phyloP scores from a whole-genome alignment of 2,329 filamentous ascomycete genomes.

The Claviceps fusiformis region DNA sequence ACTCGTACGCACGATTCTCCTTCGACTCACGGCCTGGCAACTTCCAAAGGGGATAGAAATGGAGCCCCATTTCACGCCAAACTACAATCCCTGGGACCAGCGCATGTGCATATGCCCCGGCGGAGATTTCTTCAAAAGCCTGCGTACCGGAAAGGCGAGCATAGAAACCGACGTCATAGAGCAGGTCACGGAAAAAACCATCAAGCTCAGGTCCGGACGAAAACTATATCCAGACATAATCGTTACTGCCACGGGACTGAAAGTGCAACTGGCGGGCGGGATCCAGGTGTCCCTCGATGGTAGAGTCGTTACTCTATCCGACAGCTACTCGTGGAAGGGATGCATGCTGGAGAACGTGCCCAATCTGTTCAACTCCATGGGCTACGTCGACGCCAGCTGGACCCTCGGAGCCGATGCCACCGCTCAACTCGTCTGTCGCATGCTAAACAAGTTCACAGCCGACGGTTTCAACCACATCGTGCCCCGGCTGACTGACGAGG shows the following conservation, averaged over 20 bases:
- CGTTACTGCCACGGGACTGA: slow-evolving; percentile 51
- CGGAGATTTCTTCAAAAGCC: slow-evolving; percentile 35
- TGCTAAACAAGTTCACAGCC: background rate
- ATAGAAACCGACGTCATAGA: slow-evolving; percentile 36
- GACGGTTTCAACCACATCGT: background rate
- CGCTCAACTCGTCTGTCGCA: slow-evolving; percentile 4
- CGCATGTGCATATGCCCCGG: slow-evolving; percentile 51
- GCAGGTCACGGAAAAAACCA: slow-evolving; percentile 29
- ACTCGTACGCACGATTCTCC: slow-evolving; percentile 32
- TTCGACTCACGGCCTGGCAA: slow-evolving; percentile 24
- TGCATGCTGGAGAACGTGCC: slow-evolving; percentile 50
- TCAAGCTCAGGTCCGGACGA: slow-evolving; percentile 29
- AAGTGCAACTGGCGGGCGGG: slow-evolving; percentile 39
- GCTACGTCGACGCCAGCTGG: slow-evolving; percentile 52
- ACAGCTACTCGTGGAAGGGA: slow-evolving; percentile 45
- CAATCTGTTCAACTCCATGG: slow-evolving; percentile 44
- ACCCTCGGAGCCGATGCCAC: slow-evolving; percentile 39
- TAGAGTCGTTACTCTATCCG: slow-evolving; percentile 25
- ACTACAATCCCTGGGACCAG: slow-evolving; percentile 55
- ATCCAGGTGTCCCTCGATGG: slow-evolving; percentile 38
- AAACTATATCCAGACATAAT: slow-evolving; percentile 48
- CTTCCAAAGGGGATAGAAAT: slow-evolving; percentile 38
- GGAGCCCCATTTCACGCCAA: slow-evolving; percentile 47
- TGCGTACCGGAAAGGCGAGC: slow-evolving; percentile 24
- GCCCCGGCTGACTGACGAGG: background rate